These are phyloP conservation scores for Salix viminalis DNA, from an alignment of 345 rosid species.

Conservation along the genomic window DNA sequence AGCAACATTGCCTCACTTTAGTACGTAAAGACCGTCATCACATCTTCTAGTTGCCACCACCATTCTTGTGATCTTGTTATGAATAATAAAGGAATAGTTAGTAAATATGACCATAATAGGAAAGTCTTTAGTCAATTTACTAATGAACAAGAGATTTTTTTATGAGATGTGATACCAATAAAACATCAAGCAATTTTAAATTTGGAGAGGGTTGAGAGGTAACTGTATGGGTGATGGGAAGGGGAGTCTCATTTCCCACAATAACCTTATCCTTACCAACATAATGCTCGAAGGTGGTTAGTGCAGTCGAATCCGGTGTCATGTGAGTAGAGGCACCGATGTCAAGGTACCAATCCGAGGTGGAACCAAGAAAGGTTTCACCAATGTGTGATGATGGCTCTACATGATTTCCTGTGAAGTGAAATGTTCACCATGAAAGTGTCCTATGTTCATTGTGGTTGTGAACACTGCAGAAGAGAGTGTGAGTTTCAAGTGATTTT, in stretches of 20 bases:
- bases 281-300: background rate
- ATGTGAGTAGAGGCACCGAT: background rate
- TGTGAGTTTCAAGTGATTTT: background rate
- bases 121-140: conserved; percentile 2
- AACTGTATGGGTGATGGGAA: conserved; percentile 4
- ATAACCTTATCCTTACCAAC: conserved; percentile 7
- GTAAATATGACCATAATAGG: background rate
- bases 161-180: background rate
- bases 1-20: background rate
- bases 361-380: background rate
- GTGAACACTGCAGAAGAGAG: background rate
- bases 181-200: background rate
- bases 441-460: too few relatives aligned
- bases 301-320: background rate
- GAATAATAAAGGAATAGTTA: background rate
- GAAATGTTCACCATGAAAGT: background rate
- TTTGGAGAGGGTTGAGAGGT: background rate
- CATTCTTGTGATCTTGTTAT: background rate
- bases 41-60: background rate
- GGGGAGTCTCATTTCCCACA: conserved; percentile 4
- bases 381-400: background rate
- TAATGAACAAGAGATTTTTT: conserved; percentile 14
- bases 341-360: background rate
- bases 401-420: background rate
- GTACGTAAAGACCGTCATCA: background rate